Conservation (phyloP, 257 asterid species). For the Vinca minor region DNA sequence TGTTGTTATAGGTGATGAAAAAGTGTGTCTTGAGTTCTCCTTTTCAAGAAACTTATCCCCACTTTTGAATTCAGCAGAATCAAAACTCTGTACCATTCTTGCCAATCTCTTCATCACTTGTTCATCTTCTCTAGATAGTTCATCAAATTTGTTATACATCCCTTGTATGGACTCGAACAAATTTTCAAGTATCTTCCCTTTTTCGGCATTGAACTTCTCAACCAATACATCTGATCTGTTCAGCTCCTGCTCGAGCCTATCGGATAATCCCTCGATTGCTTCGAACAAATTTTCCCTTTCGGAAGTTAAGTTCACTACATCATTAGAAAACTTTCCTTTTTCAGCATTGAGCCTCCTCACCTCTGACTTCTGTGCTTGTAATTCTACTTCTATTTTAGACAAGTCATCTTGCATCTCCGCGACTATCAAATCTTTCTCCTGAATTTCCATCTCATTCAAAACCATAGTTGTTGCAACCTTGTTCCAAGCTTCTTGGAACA, state of each 20-base stretch:
- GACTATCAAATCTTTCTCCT: conserved; percentile 14
- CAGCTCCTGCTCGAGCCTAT: conserved; percentile 26
- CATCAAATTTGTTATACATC: conserved; percentile 35
- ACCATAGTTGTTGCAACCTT: conserved; percentile 33
- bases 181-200: conserved; percentile 15
- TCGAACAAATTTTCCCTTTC: conserved; percentile 34
- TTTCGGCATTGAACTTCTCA: conserved; percentile 25
- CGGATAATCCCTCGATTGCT: conserved; percentile 29
- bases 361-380: conserved; percentile 28
- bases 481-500: conserved; percentile 53
- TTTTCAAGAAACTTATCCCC: conserved; percentile 27
- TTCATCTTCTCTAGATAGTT: conserved; percentile 34
- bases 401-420: conserved; percentile 37
- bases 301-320: conserved; percentile 22
- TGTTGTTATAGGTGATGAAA: conserved; percentile 33
- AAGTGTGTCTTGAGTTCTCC: conserved; percentile 44
- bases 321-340: conserved; percentile 16
- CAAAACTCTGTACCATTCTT: conserved; percentile 37
- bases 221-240: conserved; percentile 3
- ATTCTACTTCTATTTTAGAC: conserved; percentile 21
- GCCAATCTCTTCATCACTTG: conserved; percentile 45
- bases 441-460: conserved; percentile 27
- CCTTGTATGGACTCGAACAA: conserved; percentile 26
- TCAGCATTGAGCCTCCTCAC: conserved; percentile 24
- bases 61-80: conserved; percentile 10